Evolutionary conservation across 768 basidiomycete species (phyloP), one percentile per base, ranked within the genome.

Genomic region (Lactarius deliciosus): DNA sequence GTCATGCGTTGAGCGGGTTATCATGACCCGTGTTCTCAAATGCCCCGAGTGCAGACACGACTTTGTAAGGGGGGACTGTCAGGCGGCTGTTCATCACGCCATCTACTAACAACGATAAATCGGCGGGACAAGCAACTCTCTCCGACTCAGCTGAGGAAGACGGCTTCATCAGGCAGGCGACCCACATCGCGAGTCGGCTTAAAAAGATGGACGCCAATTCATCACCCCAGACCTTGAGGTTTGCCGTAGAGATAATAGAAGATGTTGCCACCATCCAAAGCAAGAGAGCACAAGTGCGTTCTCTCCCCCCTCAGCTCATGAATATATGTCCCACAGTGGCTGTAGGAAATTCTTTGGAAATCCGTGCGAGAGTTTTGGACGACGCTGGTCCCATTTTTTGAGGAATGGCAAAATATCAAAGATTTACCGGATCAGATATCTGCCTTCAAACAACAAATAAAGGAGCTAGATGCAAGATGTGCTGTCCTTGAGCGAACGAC

Each of bases 291-390:
- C 66, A 68, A 38, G 66, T 54, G 56, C 28, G 63, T 32, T 36
- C 36, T 38, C 45, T 32, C 16, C 5, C 28, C 28, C 15, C 43
- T 38, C 45, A 25, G 4, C 11, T 55, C 15, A 9, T 47, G 7
- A 3, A 8, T 58, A 8, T 58, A 34, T 15, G 30, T 63, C 65
- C 58, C 32, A 63, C 47, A 25, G 36, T 15, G 57, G 34, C 34
- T 38, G 5, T 22, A 68, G 66, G 66, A 60, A 45, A 59, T 68
- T 16, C 32, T 68, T 25, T 68, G 66, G 66, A 55, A 54, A 22
- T 62, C 66, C 18, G 66, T 68, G 54, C 61, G 58, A 50, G 62
- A 64, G 40, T 68, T 64, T 13, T 68, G 61, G 66, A 58, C 60
- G 6, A 55, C n/a, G 16, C 50, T 67, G 32, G 53, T 56, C 16